phyloP scores from a whole-genome alignment of 2,329 filamentous ascomycete genomes.

The Cordyceps cateniannulata region DNA sequence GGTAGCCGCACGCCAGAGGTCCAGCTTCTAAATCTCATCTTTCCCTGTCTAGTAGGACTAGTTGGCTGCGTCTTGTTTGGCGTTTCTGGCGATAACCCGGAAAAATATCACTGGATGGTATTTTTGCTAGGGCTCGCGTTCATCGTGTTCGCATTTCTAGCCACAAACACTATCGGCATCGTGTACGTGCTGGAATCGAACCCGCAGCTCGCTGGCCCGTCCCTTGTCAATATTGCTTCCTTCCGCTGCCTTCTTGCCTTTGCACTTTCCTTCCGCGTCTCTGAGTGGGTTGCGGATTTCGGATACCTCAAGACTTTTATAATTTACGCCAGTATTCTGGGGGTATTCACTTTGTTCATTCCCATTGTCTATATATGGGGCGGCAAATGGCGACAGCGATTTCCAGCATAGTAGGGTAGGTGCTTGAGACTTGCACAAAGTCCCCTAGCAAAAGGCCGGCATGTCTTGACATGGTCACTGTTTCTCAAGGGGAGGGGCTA shows the following conservation, averaged over 20 bases:
- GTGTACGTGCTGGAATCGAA: conserved; percentile 29
- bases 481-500: too few relatives aligned
- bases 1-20: conserved; percentile 27
- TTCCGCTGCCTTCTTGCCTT: conserved; percentile 25
- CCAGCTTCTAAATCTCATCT: conserved; percentile 24
- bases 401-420: background rate
- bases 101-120: conserved; percentile 21
- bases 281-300: conserved; percentile 21
- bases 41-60: conserved; percentile 24
- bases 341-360: conserved; percentile 24
- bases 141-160: conserved; percentile 24
- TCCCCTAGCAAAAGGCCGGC: too few relatives aligned
- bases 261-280: conserved; percentile 23
- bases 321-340: conserved; percentile 26
- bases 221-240: conserved; percentile 27
- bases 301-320: conserved; percentile 23
- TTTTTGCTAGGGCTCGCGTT: conserved; percentile 22
- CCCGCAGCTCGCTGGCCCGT: conserved; percentile 21
- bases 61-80: conserved; percentile 27
- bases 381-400: background rate
- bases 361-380: conserved; percentile 22
- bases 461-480: too few relatives aligned
- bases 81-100: conserved; percentile 19
- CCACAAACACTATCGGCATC: conserved; percentile 22
- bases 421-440: too few relatives aligned